Conservation (phyloP, 2,329 filamentous ascomycete genomes). For the Aureobasidium uvarum region DNA sequence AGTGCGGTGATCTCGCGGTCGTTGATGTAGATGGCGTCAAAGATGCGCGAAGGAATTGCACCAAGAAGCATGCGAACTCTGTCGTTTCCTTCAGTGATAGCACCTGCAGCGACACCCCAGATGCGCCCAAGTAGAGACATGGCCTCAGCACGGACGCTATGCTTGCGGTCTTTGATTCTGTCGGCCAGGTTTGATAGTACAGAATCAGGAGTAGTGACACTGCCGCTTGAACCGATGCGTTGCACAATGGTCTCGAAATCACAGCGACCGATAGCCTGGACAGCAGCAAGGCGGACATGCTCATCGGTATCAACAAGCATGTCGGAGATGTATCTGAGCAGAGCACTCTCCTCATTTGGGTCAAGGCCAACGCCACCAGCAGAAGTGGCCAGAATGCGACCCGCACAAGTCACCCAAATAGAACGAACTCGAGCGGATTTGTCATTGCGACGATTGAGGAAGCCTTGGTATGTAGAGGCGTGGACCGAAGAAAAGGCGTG, state of each 20-base stretch:
- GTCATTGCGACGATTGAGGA: constrained; percentile 81
- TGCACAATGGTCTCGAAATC: constrained; percentile 75
- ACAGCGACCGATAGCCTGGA: constrained; percentile 79
- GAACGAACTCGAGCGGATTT: constrained; percentile 79
- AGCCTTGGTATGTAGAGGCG: constrained; percentile 73
- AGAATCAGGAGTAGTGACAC: constrained; percentile 71
- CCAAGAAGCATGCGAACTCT: constrained; percentile 70
- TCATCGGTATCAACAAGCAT: constrained; percentile 88
- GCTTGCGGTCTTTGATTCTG: constrained; percentile 81
- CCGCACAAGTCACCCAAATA: constrained; percentile 80
- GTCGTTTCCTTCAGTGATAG: constrained; percentile 81
- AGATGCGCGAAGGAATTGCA: constrained; percentile 77
- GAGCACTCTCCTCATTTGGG: constrained; percentile 71
- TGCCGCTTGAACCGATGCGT: constrained; percentile 75
- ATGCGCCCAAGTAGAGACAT: constrained; percentile 81
- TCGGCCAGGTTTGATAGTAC: constrained; percentile 80
- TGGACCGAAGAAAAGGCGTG: constrained; percentile 88
- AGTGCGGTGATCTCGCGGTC: constrained; percentile 81
- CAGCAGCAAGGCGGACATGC: constrained; percentile 83
- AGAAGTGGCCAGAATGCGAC: constrained; percentile 85
- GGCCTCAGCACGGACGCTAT: constrained; percentile 76
- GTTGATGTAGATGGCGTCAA: constrained; percentile 87
- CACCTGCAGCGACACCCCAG: constrained; percentile 90
- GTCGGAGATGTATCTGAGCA: constrained; percentile 69
- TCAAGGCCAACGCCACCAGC: constrained; percentile 87